Evolutionary conservation across 208 protist species (phyloP).

Genomic region (Trichomonas tenax): DNA sequence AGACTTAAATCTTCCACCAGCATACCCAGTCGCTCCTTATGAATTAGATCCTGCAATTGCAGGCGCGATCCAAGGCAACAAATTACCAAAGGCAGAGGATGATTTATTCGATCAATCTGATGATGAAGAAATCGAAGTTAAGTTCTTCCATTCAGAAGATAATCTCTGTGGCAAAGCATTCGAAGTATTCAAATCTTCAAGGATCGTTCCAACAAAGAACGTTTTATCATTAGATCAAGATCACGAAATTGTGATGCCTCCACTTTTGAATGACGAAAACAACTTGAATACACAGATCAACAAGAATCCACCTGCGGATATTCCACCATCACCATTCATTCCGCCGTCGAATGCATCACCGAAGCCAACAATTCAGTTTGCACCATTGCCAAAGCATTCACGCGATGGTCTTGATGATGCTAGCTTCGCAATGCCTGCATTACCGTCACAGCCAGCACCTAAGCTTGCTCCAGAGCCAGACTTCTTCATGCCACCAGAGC

Average conservation of each 20-base stretch:
- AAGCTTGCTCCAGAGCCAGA: neutral
- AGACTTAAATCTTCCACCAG: neutral
- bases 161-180: neutral
- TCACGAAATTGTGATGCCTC: neutral
- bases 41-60: neutral
- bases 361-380: neutral
- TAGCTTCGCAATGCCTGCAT: neutral
- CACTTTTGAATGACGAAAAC: too few relatives aligned
- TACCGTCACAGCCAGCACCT: neutral
- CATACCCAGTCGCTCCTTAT: neutral
- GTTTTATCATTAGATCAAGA: neutral
- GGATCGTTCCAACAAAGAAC: neutral
- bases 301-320: too few relatives aligned
- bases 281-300: too few relatives aligned
- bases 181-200: neutral
- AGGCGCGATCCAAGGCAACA: neutral
- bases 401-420: neutral
- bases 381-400: neutral
- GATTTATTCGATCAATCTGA: neutral
- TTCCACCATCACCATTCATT: neutral
- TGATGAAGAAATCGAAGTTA: neutral
- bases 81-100: neutral
- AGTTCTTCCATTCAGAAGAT: neutral
- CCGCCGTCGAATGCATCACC: neutral
- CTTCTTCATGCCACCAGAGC: neutral